These are phyloP conservation scores for Brassica hybrid DNA, from an alignment of 441 rosid species.

Conservation along the genomic window DNA sequence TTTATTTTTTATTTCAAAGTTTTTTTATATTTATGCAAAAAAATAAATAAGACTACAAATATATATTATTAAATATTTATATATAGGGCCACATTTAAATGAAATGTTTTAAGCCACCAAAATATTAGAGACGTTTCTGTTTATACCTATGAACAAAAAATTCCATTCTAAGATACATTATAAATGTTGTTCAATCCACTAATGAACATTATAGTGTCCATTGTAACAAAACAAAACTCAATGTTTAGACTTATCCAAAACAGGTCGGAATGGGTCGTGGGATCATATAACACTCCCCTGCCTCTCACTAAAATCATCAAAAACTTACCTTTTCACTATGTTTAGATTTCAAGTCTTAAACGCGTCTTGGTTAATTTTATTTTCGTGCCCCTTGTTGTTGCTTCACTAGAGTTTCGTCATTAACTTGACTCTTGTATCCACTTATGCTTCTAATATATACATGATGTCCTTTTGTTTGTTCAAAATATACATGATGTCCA, in stretches of 20 bases:
- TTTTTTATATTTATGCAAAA: neutral
- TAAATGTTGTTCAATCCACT: neutral
- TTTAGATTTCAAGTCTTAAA: neutral
- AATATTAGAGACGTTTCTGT: neutral
- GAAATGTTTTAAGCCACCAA: neutral
- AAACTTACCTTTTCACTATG: neutral
- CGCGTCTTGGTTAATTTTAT: neutral
- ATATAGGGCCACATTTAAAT: neutral
- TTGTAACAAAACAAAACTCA: neutral
- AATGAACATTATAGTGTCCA: neutral
- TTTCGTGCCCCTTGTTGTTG: neutral
- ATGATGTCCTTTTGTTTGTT: neutral
- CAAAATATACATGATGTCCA: neutral
- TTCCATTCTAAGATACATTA: neutral
- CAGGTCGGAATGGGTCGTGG: too few relatives aligned
- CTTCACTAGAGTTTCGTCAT: slow-evolving; percentile 1
- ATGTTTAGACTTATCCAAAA: neutral
- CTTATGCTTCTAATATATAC: neutral
- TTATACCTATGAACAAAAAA: neutral
- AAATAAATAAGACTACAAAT: neutral
- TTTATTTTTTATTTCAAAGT: neutral
- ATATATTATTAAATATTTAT: neutral
- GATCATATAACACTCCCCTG: too few relatives aligned
- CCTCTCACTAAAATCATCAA: neutral
- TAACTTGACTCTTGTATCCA: neutral